Evolutionary conservation across 805 yeast species (phyloP), one percentile per base, ranked within the genome.

Genomic region (Blastobotrys attinorum): DNA sequence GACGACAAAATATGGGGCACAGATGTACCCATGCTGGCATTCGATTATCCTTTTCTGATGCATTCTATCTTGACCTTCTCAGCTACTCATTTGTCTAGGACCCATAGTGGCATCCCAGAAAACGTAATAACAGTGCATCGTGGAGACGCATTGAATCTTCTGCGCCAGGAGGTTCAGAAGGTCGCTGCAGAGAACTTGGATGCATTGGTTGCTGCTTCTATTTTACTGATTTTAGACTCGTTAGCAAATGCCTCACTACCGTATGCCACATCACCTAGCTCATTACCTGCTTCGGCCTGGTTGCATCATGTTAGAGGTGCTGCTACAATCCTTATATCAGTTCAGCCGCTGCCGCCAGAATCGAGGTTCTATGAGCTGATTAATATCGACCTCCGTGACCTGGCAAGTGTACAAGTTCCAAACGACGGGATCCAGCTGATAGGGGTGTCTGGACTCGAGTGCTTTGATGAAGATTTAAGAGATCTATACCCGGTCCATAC

Each of bases 251-350:
- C 96, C 0, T 50, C 60, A 2, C 66, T 75, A 38, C 95, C 77
- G 37, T 50, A 57, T 7, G 52, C 56, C 17, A 58, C 58, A 54
- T 66, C 75, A 3, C 70, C 78, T 2, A 60, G 59, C 43, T 80
- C 88, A 2, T 63, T 88, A 45, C 95, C 96, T 1, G 89, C 97
- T 2, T 80, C 92, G 3, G 95, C 97, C 0, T 90, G 97, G 97
- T 80, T 90, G 45, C 92, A 86, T 69, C 97, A 90, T 57, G 96
- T 90, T 10, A 84, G 92, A 54, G 97, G 97, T 25, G 96, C 97
- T 0, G 96, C 96, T 4, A 89, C 97, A 0, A 90, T 90, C 43
- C 69, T 90, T 40, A 84, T 96, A 1, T 95, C 96, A 0, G 96
- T 89, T n/a, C 87, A 96, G 88, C 96, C 96, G 3, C 67, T 88